Evolutionary conservation across 345 rosid genomes (phyloP).

Genomic region (Boechera divaricarpa): DNA sequence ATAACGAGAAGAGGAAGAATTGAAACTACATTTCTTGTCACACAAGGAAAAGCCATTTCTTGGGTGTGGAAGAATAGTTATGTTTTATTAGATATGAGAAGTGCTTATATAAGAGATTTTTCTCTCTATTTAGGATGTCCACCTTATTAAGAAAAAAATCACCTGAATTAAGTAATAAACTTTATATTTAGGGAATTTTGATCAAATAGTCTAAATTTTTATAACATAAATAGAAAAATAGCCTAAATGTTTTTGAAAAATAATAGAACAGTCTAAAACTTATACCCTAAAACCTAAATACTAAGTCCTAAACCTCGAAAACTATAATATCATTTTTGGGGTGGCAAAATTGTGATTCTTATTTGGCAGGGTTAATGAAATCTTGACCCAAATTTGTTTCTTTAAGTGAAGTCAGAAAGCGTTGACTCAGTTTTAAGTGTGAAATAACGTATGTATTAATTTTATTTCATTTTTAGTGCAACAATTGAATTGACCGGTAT

Average conservation of each 20-base stretch:
- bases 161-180: background rate
- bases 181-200: background rate
- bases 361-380: background rate
- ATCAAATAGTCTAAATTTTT: background rate
- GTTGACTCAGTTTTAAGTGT: too few relatives aligned
- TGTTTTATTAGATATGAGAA: background rate
- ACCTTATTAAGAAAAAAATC: too few relatives aligned
- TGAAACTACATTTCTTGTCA: constrained; percentile 6
- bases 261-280: background rate
- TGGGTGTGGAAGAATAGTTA: background rate
- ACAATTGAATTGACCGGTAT: too few relatives aligned
- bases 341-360: background rate
- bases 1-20: constrained; percentile 23
- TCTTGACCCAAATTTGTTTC: too few relatives aligned
- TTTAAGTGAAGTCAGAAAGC: too few relatives aligned
- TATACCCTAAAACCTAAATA: background rate
- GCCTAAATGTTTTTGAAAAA: background rate
- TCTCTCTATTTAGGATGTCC: background rate
- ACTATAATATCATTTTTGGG: background rate
- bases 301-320: background rate
- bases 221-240: too few relatives aligned
- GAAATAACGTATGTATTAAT: too few relatives aligned
- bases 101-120: background rate
- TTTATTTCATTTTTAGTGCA: too few relatives aligned
- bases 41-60: constrained; percentile 21